These are phyloP conservation scores for Clitopilus passeckerianus DNA, from an alignment of 768 basidiomycete species.

Conservation along the genomic window DNA sequence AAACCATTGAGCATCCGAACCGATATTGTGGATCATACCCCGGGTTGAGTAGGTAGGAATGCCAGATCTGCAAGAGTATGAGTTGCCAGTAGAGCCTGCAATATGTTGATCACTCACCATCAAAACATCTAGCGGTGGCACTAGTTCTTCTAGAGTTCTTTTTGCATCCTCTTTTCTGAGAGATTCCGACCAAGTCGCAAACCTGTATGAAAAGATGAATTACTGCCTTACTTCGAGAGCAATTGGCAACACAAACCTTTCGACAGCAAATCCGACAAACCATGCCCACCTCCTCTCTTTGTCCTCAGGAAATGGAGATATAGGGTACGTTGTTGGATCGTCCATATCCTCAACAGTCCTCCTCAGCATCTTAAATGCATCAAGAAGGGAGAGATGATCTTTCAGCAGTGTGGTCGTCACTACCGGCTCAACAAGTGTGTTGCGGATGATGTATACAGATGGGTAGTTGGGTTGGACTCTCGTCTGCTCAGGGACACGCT, in stretches of 20 bases:
- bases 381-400: constrained; percentile 14
- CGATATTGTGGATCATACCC: not conserved
- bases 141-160: not conserved
- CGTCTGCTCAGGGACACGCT: not conserved
- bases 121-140: constrained; percentile 16
- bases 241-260: constrained; percentile 8
- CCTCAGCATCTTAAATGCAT: constrained; percentile 8
- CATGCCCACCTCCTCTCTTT: constrained; percentile 11
- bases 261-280: constrained; percentile 16
- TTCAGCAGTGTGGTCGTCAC: constrained; percentile 10
- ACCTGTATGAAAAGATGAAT: constrained; percentile 4
- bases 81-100: too few species aligned
- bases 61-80: constrained; percentile 13
- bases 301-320: constrained; percentile 1
- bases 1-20: not conserved
- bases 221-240: not conserved
- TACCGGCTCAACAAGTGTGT: constrained; percentile 6
- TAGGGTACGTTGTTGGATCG: not conserved
- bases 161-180: not conserved
- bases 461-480: not conserved
- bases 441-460: not conserved
- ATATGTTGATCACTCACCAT: constrained; percentile 8
- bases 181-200: constrained; percentile 13
- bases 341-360: constrained; percentile 4
- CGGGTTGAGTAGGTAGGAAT: constrained; percentile 19